These are phyloP conservation scores for Ploettnerulaceae sp. DNA, from an alignment of 2,329 filamentous ascomycete genomes.

Conservation along the genomic window DNA sequence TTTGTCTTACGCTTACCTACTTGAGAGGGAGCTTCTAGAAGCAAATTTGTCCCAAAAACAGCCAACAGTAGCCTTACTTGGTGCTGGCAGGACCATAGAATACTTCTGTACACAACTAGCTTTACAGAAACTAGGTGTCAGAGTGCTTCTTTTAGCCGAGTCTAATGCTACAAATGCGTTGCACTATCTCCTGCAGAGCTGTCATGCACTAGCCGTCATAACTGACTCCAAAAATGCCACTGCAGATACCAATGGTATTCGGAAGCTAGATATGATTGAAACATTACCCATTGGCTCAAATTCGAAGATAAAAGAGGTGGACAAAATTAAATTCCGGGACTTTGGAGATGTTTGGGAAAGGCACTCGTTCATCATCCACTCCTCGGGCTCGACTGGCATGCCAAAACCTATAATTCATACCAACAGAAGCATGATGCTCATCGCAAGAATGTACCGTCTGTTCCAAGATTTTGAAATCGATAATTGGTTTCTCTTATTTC, in stretches of 20 bases:
- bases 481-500: constrained; percentile 35
- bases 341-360: constrained; percentile 32
- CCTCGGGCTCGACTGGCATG: constrained; percentile 32
- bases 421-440: constrained; percentile 34
- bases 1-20: constrained; percentile 23
- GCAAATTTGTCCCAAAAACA: constrained; percentile 27
- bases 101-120: constrained; percentile 33
- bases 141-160: constrained; percentile 31
- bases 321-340: constrained; percentile 28
- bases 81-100: constrained; percentile 28
- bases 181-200: constrained; percentile 28
- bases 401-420: constrained; percentile 33
- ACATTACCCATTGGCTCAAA: constrained; percentile 12
- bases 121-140: constrained; percentile 32
- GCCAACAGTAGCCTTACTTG: constrained; percentile 32
- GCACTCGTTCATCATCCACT: constrained; percentile 33
- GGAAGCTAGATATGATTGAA: constrained; percentile 27
- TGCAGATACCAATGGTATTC: constrained; percentile 20
- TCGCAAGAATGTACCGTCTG: constrained; percentile 34
- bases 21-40: constrained; percentile 24
- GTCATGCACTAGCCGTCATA: constrained; percentile 30
- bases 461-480: constrained; percentile 32
- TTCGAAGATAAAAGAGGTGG: constrained; percentile 16
- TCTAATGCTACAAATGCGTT: constrained; percentile 29
- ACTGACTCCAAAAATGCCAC: constrained; percentile 25